Evolutionary conservation across 1,139 yeast species (phyloP).

Genomic region (Suhomyces wounanorum): DNA sequence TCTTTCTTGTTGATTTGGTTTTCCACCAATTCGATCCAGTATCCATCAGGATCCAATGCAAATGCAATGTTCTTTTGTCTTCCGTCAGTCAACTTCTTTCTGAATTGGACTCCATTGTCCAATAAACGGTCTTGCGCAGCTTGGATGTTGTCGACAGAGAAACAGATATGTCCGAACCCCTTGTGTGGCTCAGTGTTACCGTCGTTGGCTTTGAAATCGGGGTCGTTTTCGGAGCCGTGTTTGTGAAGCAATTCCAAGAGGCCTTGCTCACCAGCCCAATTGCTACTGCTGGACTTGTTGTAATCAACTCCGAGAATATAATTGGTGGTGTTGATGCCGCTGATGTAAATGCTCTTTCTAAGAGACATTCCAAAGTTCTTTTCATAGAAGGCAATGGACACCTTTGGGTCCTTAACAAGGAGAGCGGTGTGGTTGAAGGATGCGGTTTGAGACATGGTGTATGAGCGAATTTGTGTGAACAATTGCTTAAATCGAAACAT

Average conservation of each 20-base stretch:
- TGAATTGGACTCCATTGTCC: conserved; percentile 66
- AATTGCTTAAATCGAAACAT: not conserved
- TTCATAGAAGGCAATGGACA: conserved; percentile 70
- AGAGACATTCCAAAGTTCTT: conserved; percentile 75
- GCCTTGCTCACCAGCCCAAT: conserved; percentile 70
- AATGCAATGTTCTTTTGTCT: conserved; percentile 92
- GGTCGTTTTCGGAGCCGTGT: conserved; percentile 70
- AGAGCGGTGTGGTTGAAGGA: conserved; percentile 69
- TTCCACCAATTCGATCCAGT: conserved; percentile 90
- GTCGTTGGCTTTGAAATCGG: conserved; percentile 60
- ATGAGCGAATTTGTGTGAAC: not conserved
- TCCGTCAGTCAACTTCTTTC: conserved; percentile 84
- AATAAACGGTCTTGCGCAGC: conserved; percentile 60
- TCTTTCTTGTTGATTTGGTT: conserved; percentile 50
- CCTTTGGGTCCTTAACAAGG: conserved; percentile 80
- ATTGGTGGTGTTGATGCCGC: conserved; percentile 53
- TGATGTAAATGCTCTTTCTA: conserved; percentile 53
- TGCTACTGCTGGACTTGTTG: conserved; percentile 47
- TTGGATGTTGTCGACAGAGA: conserved; percentile 79
- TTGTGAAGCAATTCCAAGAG: conserved; percentile 83
- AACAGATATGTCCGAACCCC: conserved; percentile 93
- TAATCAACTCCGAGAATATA: conserved; percentile 51
- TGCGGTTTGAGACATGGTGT: conserved; percentile 8
- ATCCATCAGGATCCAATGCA: conserved; percentile 92
- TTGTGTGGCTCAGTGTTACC: conserved; percentile 84